Percentiles rank a stretch among this genome's conserved stretches.
These are phyloP conservation scores for Chalciporus chontae DNA, from an alignment of 768 basidiomycete species.

Conservation along the genomic window DNA sequence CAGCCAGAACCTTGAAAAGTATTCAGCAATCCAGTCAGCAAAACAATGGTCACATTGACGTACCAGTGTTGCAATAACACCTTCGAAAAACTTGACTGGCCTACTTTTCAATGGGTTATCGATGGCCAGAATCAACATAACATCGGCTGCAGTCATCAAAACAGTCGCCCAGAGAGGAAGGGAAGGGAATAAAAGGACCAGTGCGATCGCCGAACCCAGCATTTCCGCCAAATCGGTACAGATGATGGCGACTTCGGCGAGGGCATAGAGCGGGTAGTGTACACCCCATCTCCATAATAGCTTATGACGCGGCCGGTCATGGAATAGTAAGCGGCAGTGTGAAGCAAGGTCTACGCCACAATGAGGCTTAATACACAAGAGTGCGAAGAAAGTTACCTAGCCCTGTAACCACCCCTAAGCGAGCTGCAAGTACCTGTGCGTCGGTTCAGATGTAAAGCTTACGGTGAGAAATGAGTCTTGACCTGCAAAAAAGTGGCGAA, in stretches of 20 bases:
- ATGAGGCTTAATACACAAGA: conserved; percentile 7
- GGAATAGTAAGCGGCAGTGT: conserved; percentile 61
- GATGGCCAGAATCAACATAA: conserved; percentile 65
- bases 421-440: conserved; percentile 65
- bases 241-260: conserved; percentile 70
- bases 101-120: conserved; percentile 65
- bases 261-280: conserved; percentile 61
- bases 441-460: conserved; percentile 2
- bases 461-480: not conserved
- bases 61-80: conserved; percentile 60
- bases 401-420: conserved; percentile 81
- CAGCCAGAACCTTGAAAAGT: conserved; percentile 51
- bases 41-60: conserved; percentile 11
- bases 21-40: not conserved
- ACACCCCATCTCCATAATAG: conserved; percentile 54
- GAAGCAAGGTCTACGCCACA: conserved; percentile 49
- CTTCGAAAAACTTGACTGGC: conserved; percentile 68
- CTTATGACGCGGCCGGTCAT: conserved; percentile 60
- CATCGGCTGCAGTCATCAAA: conserved; percentile 64
- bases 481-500: conserved; percentile 83
- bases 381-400: conserved; percentile 46
- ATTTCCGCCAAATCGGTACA: conserved; percentile 81
- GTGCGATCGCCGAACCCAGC: conserved; percentile 76
- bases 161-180: conserved; percentile 71
- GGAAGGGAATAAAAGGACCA: conserved; percentile 68